These are phyloP conservation scores for Neopestalotiopsis rosae DNA, from an alignment of 2,329 filamentous ascomycete species.

Conservation along the genomic window DNA sequence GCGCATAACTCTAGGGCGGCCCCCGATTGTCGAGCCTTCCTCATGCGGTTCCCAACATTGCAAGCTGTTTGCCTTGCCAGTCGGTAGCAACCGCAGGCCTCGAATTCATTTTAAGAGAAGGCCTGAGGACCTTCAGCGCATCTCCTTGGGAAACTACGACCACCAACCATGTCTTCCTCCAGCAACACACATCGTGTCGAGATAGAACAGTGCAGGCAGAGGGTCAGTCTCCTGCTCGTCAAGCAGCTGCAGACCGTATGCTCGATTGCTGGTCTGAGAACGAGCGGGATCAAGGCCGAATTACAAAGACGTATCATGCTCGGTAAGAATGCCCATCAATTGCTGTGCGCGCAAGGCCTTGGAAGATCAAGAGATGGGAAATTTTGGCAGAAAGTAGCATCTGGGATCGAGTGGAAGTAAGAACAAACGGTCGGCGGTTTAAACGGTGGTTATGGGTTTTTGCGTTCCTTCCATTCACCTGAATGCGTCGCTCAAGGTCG, in stretches of 20 bases:
- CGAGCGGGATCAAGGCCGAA: slow-evolving; percentile 84
- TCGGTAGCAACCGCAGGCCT: slow-evolving; percentile 25
- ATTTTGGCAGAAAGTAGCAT: background rate
- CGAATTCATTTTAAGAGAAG: background rate
- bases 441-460: background rate
- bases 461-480: background rate
- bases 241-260: slow-evolving; percentile 79
- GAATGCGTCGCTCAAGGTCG: background rate
- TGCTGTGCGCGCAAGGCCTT: background rate
- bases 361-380: slow-evolving; percentile 17
- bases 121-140: background rate
- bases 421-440: too few species aligned
- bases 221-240: slow-evolving; percentile 53
- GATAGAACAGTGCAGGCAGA: slow-evolving; percentile 43
- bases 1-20: background rate
- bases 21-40: slow-evolving; percentile 26
- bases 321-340: slow-evolving; percentile 63
- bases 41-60: slow-evolving; percentile 30
- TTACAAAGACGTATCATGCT: slow-evolving; percentile 79
- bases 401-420: background rate
- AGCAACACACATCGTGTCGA: slow-evolving; percentile 38
- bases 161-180: slow-evolving; percentile 27
- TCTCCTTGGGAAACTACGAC: background rate
- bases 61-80: slow-evolving; percentile 28
- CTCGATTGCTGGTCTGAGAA: slow-evolving; percentile 73